Evolutionary conservation across 176 grass and related monocot species (phyloP).

Genomic region (Pharus latifolius): DNA sequence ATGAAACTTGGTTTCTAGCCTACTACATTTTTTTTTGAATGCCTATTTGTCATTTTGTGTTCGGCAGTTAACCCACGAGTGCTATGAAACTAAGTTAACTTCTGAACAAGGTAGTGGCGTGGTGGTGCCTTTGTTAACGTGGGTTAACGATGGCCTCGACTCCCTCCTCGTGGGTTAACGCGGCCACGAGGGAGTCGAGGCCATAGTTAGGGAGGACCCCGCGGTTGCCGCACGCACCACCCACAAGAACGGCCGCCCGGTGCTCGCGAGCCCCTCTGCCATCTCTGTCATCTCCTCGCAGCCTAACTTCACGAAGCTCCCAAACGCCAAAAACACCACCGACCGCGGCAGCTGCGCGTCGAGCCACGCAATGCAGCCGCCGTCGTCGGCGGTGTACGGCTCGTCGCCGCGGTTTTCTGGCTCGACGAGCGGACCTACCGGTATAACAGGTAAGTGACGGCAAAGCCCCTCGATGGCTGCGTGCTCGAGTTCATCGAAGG

Average conservation of each 20-base stretch:
- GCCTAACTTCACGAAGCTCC: slow-evolving; percentile 20
- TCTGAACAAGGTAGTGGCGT: no score
- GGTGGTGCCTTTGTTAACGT: no score
- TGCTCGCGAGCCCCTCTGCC: not conserved
- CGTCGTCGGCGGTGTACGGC: not conserved
- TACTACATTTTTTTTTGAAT: no score
- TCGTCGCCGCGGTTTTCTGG: not conserved
- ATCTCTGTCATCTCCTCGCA: slow-evolving; percentile 30
- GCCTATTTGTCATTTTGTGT: no score
- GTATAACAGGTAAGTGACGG: not conserved
- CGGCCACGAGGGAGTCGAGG: not conserved
- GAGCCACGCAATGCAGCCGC: slow-evolving; percentile 23
- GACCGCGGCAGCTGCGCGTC: slow-evolving; percentile 13
- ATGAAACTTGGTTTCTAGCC: no score
- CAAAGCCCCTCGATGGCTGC: slow-evolving; percentile 7
- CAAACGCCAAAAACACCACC: slow-evolving; percentile 40
- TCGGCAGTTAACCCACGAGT: no score
- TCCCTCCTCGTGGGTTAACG: no score
- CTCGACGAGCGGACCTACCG: slow-evolving; percentile 26
- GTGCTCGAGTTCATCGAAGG: slow-evolving; percentile 49
- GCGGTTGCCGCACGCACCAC: slow-evolving; percentile 31
- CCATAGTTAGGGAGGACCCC: not conserved
- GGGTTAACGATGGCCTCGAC: no score
- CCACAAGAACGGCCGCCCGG: slow-evolving; percentile 38
- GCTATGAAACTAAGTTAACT: no score